Base-by-base conservation (phyloP, 169 alveolate species). In the Eimeria acervulina region DNA sequence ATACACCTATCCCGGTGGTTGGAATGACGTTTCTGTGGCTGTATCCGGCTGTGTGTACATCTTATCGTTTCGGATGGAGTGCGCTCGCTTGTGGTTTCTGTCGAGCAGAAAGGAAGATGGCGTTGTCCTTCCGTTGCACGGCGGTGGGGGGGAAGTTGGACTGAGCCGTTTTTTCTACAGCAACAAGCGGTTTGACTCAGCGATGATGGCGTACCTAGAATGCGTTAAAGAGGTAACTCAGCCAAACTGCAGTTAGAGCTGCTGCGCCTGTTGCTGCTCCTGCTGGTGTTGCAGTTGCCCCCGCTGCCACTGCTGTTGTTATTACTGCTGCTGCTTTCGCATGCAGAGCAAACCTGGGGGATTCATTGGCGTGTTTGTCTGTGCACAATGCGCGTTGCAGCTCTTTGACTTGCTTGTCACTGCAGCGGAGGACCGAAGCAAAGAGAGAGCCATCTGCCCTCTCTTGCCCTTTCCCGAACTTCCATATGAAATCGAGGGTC, bases 401-500 rank as follows among this genome's bases (percentile, higher is more conserved):
- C 94, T 93, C 66, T 63, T 36, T 52, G 96, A 93, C 63, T 66
- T 61, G 28, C 96, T 93, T 31, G 80, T 52, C 28, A 76, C 74
- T 12, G 70, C 90, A 17, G 96, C 96, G 59, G 93, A 88, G 31
- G 94, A 81, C 33, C 93, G 88, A 51, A 44, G 89, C 80, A 90
- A 66, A 36, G 94, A 76, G 88, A 52, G 47, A 36, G 89, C 90
- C n/a, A n/a, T 84, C 66, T 40, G 80, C n/a, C 66, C 72, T 17
- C 33, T 83, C 8, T 61, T 66, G 80, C 94, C 96, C 12, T 52
- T 72, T 23, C 95, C 94, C 38, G 95, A 91, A 36, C 91, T 95
- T n/a, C 97, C 97, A 33, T 95, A 88, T 87, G 93, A 78, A 38
- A 89, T 95, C 6, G 96, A 93, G 47, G 94, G 96, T 93, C 72